A percentile compares a stretch with the other conserved stretches of the same genome.
Conservation (phyloP, 2,329 filamentous ascomycete species). For the Fusarium nematophilum region DNA sequence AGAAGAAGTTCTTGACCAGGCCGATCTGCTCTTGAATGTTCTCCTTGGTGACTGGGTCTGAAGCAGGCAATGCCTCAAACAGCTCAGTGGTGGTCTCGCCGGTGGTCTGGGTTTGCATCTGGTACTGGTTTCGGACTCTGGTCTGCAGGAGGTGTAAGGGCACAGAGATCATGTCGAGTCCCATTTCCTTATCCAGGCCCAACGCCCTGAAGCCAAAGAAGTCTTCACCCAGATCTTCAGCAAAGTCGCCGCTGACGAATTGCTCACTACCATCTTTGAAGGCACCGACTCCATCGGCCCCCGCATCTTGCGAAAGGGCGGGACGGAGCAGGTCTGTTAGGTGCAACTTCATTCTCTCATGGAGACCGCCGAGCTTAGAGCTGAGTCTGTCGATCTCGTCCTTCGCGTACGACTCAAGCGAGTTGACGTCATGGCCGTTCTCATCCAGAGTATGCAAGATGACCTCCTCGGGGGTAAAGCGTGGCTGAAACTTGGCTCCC, state of each 20-base stretch:
- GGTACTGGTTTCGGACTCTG: constrained; percentile 85
- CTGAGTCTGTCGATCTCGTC: constrained; percentile 92
- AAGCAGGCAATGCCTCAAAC: constrained; percentile 74
- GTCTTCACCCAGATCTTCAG: constrained; percentile 96
- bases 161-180: constrained; percentile 86
- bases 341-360: constrained; percentile 94
- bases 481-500: constrained; percentile 64
- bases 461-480: constrained; percentile 86
- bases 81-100: constrained; percentile 69
- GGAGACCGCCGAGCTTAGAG: constrained; percentile 82
- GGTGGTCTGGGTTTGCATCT: constrained; percentile 76
- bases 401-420: constrained; percentile 86
- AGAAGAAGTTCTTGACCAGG: constrained; percentile 90
- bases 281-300: constrained; percentile 85
- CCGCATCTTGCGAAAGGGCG: constrained; percentile 79
- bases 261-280: constrained; percentile 98
- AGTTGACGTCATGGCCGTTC: constrained; percentile 84
- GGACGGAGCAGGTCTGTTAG: constrained; percentile 93
- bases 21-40: constrained; percentile 85
- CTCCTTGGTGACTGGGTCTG: constrained; percentile 82
- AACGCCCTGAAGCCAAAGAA: constrained; percentile 99
- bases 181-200: constrained; percentile 91
- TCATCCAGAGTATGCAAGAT: constrained; percentile 87
- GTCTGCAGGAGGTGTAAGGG: constrained; percentile 94
- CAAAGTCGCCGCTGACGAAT: constrained; percentile 96